Conservation (phyloP, 2,329 filamentous ascomycete genomes). For the Fusarium mangiferae region DNA sequence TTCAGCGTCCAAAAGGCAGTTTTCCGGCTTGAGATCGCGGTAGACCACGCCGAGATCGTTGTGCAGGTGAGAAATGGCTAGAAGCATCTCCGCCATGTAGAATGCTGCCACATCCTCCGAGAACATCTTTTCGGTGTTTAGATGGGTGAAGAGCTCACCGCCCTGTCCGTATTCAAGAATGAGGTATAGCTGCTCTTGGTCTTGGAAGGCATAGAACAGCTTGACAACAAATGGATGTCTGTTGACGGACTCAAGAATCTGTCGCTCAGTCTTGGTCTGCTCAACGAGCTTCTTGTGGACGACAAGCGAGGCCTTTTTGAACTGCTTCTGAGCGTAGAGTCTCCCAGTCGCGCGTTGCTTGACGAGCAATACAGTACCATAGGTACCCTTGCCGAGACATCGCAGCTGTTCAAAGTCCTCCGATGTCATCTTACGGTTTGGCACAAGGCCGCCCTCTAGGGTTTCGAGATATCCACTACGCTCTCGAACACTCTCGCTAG, state of each 20-base stretch:
- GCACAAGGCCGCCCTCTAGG: slow-evolving; percentile 64
- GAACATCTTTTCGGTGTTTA: slow-evolving; percentile 95
- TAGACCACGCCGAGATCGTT: slow-evolving; percentile 93
- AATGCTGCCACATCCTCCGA: slow-evolving; percentile 88
- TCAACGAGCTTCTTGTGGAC: slow-evolving; percentile 96
- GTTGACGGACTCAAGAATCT: slow-evolving; percentile 95
- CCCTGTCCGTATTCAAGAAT: slow-evolving; percentile 98
- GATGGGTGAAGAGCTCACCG: slow-evolving; percentile 95
- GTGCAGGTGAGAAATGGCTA: slow-evolving; percentile 93
- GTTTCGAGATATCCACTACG: slow-evolving; percentile 56
- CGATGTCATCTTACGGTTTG: slow-evolving; percentile 85
- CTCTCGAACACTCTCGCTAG: slow-evolving; percentile 71
- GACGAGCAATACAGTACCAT: slow-evolving; percentile 93
- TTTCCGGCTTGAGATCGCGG: slow-evolving; percentile 96
- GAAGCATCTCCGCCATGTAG: slow-evolving; percentile 98
- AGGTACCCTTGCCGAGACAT: slow-evolving; percentile 95
- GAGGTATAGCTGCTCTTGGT: slow-evolving; percentile 95
- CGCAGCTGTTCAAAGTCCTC: slow-evolving; percentile 90
- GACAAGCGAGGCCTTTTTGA: slow-evolving; percentile 94
- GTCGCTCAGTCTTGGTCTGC: slow-evolving; percentile 96
- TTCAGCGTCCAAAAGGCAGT: slow-evolving; percentile 90
- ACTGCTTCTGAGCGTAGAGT: slow-evolving; percentile 97
- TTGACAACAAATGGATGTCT: slow-evolving; percentile 98
- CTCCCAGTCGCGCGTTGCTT: slow-evolving; percentile 88
- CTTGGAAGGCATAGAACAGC: slow-evolving; percentile 97